Base-by-base conservation (phyloP, 2,329 filamentous ascomycete genomes). In the Fusarium odoratissimum region DNA sequence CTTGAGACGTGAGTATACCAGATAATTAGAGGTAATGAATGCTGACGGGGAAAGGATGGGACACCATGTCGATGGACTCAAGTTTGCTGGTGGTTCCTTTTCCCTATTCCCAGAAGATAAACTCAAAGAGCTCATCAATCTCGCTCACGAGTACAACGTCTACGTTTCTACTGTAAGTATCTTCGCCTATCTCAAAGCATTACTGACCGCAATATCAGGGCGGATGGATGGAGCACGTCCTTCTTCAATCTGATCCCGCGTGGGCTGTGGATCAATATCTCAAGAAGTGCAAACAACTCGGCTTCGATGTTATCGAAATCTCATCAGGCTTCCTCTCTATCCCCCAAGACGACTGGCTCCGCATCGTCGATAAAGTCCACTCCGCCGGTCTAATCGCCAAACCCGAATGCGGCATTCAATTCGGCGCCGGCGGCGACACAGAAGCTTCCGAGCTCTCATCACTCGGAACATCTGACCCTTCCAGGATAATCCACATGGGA, bases 341-440 rank as follows among this genome's bases (percentile, higher is more conserved):
- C 59, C 86, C 91, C 0, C 79, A 81, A 21, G 84, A 87, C 25
- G 86, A 88, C 79, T 88, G 86, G 85, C 79, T 88, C 13, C 84
- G 86, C 1, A 82, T 88, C 10, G 82, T 87, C 25, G 82, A 87
- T 70, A 75, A 74, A 48, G 82, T 84, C 28, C 86, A 87, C 42
- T 77, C 81, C 5, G 83, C 83, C 61, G 84, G 85, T 2, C 77
- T 89, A 21, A 86, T 83, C 69, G 83, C 87, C 19, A 89, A 88
- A 74, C 86, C 87, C 3, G 87, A 89, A 71, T 79, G 88, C 41
- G 87, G 87, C 1, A 89, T 89, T 70, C 86, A 89, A 69, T 89
- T 89, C 70, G 87, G 87, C 25, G 87, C 87, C 1, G 87, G 87
- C 5, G 87, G 87, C 56, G 87, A 89, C 67, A 88, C 86, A 0